Conservation (phyloP, 1,284 basidiomycete genomes). For the Anthracocystis walkeri region DNA sequence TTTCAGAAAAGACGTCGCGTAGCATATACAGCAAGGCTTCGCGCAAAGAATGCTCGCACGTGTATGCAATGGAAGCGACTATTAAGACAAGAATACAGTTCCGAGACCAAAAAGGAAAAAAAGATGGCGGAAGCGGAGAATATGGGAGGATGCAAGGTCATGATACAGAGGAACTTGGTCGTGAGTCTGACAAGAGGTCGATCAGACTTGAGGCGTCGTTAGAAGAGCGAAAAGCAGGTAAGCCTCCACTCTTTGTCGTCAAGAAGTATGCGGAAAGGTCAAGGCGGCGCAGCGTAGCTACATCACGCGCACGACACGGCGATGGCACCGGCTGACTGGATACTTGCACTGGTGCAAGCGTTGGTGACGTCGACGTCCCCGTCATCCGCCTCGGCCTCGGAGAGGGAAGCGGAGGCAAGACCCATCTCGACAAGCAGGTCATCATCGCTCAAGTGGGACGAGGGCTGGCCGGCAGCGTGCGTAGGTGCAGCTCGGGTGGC, state of each 20-base stretch:
- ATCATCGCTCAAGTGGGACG: slow-evolving; percentile 53
- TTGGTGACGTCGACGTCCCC: slow-evolving; percentile 14
- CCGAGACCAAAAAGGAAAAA: slow-evolving; percentile 13
- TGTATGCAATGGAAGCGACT: slow-evolving; percentile 14
- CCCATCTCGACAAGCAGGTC: slow-evolving; percentile 44
- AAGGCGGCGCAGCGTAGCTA: not conserved
- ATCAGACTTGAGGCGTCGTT: slow-evolving; percentile 8
- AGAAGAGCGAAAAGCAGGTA: not conserved
- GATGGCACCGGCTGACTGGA: slow-evolving; percentile 5
- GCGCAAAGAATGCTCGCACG: slow-evolving; percentile 14
- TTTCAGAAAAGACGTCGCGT: not conserved
- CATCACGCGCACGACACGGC: slow-evolving; percentile 22
- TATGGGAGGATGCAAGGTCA: slow-evolving; percentile 28
- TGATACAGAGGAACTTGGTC: slow-evolving; percentile 36
- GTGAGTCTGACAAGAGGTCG: slow-evolving; percentile 16
- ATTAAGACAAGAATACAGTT: slow-evolving; percentile 31
- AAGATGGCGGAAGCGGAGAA: slow-evolving; percentile 1
- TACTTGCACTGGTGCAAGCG: slow-evolving; percentile 6
- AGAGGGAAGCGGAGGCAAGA: slow-evolving; percentile 35
- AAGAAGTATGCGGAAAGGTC: not conserved
- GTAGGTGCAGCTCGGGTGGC: slow-evolving; percentile 12
- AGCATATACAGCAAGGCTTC: not conserved
- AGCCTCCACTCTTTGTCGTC: slow-evolving; percentile 12
- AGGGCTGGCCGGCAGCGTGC: slow-evolving; percentile 37
- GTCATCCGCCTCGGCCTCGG: slow-evolving; percentile 29